These are phyloP conservation scores for Naganishia sp. DNA, from an alignment of 1,284 basidiomycete genomes.

Conservation along the genomic window DNA sequence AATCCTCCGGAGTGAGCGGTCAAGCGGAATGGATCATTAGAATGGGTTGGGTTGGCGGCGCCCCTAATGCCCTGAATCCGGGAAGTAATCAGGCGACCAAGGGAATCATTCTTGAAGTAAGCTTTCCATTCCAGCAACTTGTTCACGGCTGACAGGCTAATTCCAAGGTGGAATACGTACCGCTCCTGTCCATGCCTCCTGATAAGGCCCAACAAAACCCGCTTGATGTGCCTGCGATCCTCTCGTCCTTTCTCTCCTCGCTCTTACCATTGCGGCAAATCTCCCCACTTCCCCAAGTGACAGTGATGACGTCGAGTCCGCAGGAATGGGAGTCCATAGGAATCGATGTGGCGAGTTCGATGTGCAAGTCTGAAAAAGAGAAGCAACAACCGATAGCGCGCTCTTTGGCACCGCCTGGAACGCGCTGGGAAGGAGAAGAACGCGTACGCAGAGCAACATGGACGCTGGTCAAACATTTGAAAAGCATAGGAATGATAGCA, in stretches of 20 bases:
- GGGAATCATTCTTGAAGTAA: slow-evolving; percentile 21
- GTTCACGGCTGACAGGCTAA: no score
- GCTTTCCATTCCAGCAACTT: background rate
- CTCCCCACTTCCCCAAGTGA: slow-evolving; percentile 22
- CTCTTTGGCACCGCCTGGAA: slow-evolving; percentile 1
- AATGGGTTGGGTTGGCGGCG: slow-evolving; percentile 20
- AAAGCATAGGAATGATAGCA: slow-evolving; percentile 19
- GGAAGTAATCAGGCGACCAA: slow-evolving; percentile 9
- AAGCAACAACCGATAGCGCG: background rate
- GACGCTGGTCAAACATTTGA: slow-evolving; percentile 26
- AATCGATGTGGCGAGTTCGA: slow-evolving; percentile 1
- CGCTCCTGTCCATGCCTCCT: slow-evolving; percentile 15
- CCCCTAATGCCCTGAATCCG: slow-evolving; percentile 11
- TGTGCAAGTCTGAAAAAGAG: background rate
- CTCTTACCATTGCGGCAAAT: slow-evolving; percentile 12
- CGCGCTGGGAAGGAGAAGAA: slow-evolving; percentile 17
- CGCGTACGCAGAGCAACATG: slow-evolving; percentile 18
- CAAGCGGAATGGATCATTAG: slow-evolving; percentile 19
- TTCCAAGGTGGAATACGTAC: slow-evolving; percentile 11
- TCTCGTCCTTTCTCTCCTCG: slow-evolving; percentile 15
- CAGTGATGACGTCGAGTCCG: slow-evolving; percentile 11
- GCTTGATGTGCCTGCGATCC: slow-evolving; percentile 12
- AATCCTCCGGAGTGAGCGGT: slow-evolving; percentile 5
- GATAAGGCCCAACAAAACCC: slow-evolving; percentile 12
- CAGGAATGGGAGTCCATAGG: slow-evolving; percentile 25